Evolutionary conservation across 345 rosid genomes (phyloP), one percentile per base, ranked within the genome.

Genomic region (Murraya paniculata): DNA sequence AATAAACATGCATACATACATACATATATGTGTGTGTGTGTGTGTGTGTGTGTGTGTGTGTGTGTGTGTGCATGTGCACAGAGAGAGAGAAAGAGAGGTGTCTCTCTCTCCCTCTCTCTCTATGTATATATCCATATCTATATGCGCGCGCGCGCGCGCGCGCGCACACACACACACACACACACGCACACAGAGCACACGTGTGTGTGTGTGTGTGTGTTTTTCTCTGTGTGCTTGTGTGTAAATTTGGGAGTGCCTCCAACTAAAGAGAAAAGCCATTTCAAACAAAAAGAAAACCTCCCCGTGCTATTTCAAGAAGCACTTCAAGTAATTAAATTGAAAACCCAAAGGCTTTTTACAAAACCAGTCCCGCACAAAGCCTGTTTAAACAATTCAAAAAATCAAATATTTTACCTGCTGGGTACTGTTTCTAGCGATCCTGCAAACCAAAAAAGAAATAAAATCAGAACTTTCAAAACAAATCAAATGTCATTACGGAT

Each of bases 371-470:
- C 68, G 1, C 5, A 65, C 39, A 4, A 18, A 64, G 39, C 22
- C n/a, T 16, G 39, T 36, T 22, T 4, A 36, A 65, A 35, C 72
- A 10, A 38, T 56, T 18, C 55, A 65, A 33, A 72, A 33, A 69
- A 64, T 50, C 16, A 79, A 65, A 60, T 0, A 87, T 68, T 74
- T 45, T 68, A 94, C 97, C 94, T 92, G 97, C 25, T 70, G 82
- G 59, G 88, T 80, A 80, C 82, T 83, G 41, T 65, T 86, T 85
- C 91, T 83, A 9, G 91, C 93, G 24, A 78, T 21, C 86, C 98
- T 95, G 90, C 14, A 25, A 60, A 53, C 36, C 74, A 27, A 48
- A 73, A 61, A 4, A 38, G 6, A 41, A 38, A 81, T 21, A 9
- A 18, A 69, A 35, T 36, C 21, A 76, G 35, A 67, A 36, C 13